These are phyloP conservation scores for Globisporangium canariense DNA, from an alignment of 352 stramenopile species.

Conservation along the genomic window DNA sequence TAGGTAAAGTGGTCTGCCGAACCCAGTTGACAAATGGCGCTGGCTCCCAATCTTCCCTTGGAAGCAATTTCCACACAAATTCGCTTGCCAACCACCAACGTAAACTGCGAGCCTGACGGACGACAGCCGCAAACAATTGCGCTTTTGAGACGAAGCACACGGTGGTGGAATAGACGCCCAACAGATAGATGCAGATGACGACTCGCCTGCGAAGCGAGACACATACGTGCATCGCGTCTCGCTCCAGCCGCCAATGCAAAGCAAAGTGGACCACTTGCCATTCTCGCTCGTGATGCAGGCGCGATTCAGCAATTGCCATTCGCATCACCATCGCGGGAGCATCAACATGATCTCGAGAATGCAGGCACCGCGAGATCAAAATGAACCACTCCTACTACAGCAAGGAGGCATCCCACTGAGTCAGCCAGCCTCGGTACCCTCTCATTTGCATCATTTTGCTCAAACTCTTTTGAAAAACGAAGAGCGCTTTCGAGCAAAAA, in stretches of 20 bases:
- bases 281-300: conserved; percentile 2
- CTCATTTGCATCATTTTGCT: conserved; percentile 3
- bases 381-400: background rate
- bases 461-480: background rate
- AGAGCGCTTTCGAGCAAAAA: background rate
- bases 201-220: background rate
- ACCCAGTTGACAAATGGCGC: background rate
- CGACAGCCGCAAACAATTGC: background rate
- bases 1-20: conserved; percentile 6
- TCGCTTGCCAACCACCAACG: background rate
- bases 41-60: background rate
- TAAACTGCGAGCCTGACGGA: background rate
- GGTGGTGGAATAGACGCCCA: background rate
- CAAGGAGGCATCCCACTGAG: background rate
- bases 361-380: background rate
- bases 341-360: background rate
- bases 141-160: conserved; percentile 5
- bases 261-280: background rate
- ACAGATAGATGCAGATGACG: too few relatives aligned
- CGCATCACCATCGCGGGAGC: background rate
- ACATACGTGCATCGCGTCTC: background rate
- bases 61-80: background rate
- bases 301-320: background rate
- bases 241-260: background rate
- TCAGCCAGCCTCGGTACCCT: too few relatives aligned